Evolutionary conservation across 2,329 filamentous ascomycete genomes (phyloP).

Genomic region (Penicillium freii): DNA sequence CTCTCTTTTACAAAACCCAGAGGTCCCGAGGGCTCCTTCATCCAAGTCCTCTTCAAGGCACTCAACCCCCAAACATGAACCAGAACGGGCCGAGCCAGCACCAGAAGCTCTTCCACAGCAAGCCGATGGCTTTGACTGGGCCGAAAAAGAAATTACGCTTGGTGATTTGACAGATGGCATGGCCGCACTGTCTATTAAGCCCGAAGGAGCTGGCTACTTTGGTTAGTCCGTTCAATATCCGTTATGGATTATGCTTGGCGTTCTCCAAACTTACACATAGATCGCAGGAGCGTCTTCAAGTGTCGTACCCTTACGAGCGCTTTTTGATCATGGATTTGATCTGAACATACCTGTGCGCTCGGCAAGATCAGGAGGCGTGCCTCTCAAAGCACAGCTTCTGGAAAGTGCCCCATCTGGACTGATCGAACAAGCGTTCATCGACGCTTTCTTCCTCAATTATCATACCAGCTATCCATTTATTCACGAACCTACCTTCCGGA

Average conservation of each 20-base stretch:
- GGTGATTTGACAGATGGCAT: slow-evolving; percentile 43
- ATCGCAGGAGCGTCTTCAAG: slow-evolving; percentile 38
- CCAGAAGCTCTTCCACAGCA: slow-evolving; percentile 47
- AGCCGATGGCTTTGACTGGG: slow-evolving; percentile 41
- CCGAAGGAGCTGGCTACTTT: slow-evolving; percentile 42
- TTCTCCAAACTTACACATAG: neutral
- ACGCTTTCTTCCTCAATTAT: slow-evolving; percentile 50
- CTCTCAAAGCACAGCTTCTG: slow-evolving; percentile 40
- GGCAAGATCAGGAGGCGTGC: slow-evolving; percentile 31
- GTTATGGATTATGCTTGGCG: neutral
- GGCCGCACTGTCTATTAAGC: slow-evolving; percentile 42
- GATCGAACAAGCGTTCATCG: slow-evolving; percentile 43
- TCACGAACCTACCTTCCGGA: slow-evolving; percentile 49
- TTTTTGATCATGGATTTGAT: slow-evolving; percentile 42
- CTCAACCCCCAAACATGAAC: slow-evolving; percentile 37
- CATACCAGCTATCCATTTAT: slow-evolving; percentile 50
- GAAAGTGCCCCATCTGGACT: slow-evolving; percentile 40
- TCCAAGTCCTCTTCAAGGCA: slow-evolving; percentile 41
- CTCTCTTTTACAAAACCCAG: slow-evolving; percentile 39
- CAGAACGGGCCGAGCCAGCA: slow-evolving; percentile 36
- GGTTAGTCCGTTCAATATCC: slow-evolving; percentile 20
- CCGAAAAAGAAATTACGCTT: slow-evolving; percentile 40
- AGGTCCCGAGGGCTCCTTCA: slow-evolving; percentile 33
- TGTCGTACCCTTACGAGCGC: slow-evolving; percentile 40
- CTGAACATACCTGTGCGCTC: slow-evolving; percentile 37